Base-by-base conservation (phyloP, 306 rosid species). In the Acacia crassicarpa region DNA sequence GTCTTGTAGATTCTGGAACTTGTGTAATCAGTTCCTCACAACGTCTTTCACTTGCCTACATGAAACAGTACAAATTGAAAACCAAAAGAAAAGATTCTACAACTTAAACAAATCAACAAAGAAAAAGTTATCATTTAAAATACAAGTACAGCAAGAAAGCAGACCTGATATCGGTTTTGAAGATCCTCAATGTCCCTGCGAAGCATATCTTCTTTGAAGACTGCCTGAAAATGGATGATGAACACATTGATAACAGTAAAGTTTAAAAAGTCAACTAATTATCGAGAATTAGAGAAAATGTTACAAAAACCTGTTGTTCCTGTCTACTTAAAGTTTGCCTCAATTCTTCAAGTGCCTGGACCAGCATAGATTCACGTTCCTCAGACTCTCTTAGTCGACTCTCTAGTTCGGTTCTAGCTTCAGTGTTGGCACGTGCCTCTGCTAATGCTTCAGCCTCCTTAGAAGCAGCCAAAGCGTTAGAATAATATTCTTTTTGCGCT, bases 1-100 rank as follows among this genome's bases (percentile, higher is more conserved):
- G 99, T 87, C 99, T 92, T 23, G 99, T 96, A 75, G 99, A 94
- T 75, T 96, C 99, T 32, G 99, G 99, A 81, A 96, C 98, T 90
- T 96, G 99, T 0, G 97, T 93, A 73, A 96, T 87, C 90, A 96
- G 81, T 80, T 96, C 99, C 85, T 96, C 99, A 81, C 98, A 92
- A 30, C 99, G 94, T 44, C 99, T 92, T 86, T 96, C 99, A 88
- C 99, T 96, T 80, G 97, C 98, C 99, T 96, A 79, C 68, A 78
- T 67, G 72, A 87, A 83, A 77, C 63, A 87, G 66, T 25, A 62
- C 77, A 82, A 44, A 58, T 82, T 77, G 84, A 77, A 84, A 68
- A 53, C 73, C 68, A 53, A 46, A 67, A 75, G 80, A 20, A 30
- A 9, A 79, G 40, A 66, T 44, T 40, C 40, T 46, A 80, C 58